Conservation (phyloP, 805 yeast genomes). For the Hanseniaspora taiwanica region DNA sequence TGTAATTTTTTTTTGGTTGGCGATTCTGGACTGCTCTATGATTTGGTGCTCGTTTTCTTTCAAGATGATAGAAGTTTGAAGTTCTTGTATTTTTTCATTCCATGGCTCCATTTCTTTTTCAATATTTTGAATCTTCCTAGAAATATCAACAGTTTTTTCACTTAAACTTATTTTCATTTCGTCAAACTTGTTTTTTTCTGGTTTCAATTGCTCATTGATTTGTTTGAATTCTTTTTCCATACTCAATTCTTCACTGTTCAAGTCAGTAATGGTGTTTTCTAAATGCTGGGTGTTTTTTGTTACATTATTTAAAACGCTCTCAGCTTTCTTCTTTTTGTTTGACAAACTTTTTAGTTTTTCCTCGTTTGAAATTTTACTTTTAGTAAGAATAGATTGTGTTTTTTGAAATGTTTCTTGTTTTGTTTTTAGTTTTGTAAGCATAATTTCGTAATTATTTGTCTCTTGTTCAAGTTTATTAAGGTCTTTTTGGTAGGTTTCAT, state of each 20-base stretch:
- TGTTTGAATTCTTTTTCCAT: slow-evolving; percentile 32
- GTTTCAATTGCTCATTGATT: slow-evolving; percentile 32
- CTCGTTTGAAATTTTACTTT: slow-evolving; percentile 44
- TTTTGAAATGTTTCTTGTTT: slow-evolving; percentile 17
- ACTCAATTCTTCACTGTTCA: slow-evolving; percentile 32
- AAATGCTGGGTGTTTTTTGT: slow-evolving; percentile 25
- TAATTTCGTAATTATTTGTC: slow-evolving; percentile 13
- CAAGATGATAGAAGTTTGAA: slow-evolving; percentile 52
- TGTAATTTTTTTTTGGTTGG: slow-evolving; percentile 27
- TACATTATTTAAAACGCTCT: slow-evolving; percentile 27
- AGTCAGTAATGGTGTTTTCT: slow-evolving; percentile 32
- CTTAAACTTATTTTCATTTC: slow-evolving; percentile 53
- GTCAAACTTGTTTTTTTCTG: slow-evolving; percentile 46
- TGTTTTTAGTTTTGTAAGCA: slow-evolving; percentile 17
- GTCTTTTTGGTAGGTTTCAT: slow-evolving; percentile 28
- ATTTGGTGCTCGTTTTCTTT: slow-evolving; percentile 53
- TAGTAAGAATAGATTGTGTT: slow-evolving; percentile 13
- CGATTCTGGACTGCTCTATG: slow-evolving; percentile 30
- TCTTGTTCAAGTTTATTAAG: slow-evolving; percentile 21
- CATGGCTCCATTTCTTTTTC: slow-evolving; percentile 73
- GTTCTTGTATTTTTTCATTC: slow-evolving; percentile 51
- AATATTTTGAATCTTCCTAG: slow-evolving; percentile 47
- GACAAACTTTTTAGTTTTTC: slow-evolving; percentile 61
- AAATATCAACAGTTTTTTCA: slow-evolving; percentile 57
- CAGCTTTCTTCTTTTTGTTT: slow-evolving; percentile 34